These are phyloP conservation scores for Phanerochaete sordida DNA, from an alignment of 768 basidiomycete genomes.

Conservation along the genomic window DNA sequence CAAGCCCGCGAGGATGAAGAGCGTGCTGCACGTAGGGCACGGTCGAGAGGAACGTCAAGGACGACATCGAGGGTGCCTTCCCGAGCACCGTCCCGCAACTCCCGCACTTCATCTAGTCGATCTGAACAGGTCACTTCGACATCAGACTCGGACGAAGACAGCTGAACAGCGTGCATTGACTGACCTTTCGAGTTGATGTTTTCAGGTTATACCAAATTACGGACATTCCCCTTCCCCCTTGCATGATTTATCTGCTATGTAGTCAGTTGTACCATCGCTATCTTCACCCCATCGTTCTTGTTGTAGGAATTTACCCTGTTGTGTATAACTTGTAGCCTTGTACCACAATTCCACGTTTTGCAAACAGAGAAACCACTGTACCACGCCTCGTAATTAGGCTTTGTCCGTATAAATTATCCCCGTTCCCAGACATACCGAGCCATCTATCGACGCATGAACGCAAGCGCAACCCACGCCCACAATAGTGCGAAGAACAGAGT, in stretches of 20 bases:
- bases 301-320: neutral
- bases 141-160: constrained; percentile 1
- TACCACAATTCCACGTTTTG: neutral
- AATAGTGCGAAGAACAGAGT: neutral
- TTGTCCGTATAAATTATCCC: neutral
- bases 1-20: constrained; percentile 13
- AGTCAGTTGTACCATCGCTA: neutral
- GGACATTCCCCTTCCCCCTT: neutral
- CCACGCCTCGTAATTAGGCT: neutral
- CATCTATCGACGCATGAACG: neutral
- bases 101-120: neutral
- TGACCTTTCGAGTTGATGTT: neutral
- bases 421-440: neutral
- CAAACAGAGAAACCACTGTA: neutral
- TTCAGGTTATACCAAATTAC: neutral
- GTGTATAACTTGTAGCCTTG: neutral
- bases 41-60: constrained; percentile 19
- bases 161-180: neutral
- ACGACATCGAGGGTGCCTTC: constrained; percentile 5
- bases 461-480: neutral
- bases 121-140: neutral
- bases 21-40: constrained; percentile 11
- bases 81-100: neutral
- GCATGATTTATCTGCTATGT: constrained; percentile 5
- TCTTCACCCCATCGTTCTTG: neutral